Evolutionary conservation across 805 yeast genomes (phyloP).

Genomic region (Wickerhamiella vanderwaltii): DNA sequence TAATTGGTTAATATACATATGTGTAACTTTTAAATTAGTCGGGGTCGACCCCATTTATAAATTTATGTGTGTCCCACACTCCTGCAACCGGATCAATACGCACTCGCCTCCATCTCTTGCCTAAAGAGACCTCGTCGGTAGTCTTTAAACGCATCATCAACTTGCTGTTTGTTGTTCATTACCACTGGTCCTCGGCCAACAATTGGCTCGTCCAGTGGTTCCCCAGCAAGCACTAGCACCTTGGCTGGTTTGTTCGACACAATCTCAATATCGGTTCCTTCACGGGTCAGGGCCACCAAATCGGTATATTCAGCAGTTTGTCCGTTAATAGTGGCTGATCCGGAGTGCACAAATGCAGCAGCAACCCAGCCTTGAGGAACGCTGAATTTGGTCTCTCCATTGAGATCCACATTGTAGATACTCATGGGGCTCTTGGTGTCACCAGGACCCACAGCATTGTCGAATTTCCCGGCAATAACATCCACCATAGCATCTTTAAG

Average conservation of each 20-base stretch:
- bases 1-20: no score
- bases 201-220: constrained; percentile 11
- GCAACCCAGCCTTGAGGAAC: constrained; percentile 51
- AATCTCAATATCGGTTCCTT: neutral
- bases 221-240: constrained; percentile 65
- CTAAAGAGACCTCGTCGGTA: constrained; percentile 5
- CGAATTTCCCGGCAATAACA: constrained; percentile 64
- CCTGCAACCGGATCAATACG: no score
- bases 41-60: no score
- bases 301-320: constrained; percentile 18
- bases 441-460: constrained; percentile 58
- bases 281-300: neutral
- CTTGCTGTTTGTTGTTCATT: constrained; percentile 11
- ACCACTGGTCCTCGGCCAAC: constrained; percentile 12
- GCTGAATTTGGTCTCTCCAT: constrained; percentile 51
- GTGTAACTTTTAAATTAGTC: no score
- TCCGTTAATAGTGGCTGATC: constrained; percentile 40
- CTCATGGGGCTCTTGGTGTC: constrained; percentile 73
- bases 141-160: constrained; percentile 11
- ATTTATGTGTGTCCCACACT: no score
- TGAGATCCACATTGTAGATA: constrained; percentile 54
- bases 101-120: no score
- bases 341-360: constrained; percentile 55
- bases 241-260: constrained; percentile 34
- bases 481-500: constrained; percentile 47